Evolutionary conservation across 257 asterid species (phyloP).

Genomic region (Nicotiana tomentosiformis): DNA sequence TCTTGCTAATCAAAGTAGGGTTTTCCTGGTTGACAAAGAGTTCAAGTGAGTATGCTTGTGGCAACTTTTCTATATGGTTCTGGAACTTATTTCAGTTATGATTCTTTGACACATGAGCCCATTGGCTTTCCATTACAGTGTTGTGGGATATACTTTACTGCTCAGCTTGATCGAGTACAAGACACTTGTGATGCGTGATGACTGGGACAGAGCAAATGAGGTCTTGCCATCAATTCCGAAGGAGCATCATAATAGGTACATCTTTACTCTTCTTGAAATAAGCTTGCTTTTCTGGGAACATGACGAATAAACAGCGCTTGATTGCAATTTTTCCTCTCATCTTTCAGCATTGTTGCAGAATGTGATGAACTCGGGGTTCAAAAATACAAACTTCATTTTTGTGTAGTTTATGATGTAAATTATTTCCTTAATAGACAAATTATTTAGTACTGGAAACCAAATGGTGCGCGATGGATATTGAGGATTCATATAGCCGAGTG

Average conservation of each 20-base stretch:
- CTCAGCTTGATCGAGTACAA: slow-evolving; percentile 94
- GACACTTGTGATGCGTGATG: slow-evolving; percentile 97
- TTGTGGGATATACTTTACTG: slow-evolving; percentile 77
- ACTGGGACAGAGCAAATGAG: slow-evolving; percentile 77
- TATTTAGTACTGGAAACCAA: neutral
- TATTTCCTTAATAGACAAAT: neutral
- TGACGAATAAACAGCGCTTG: neutral
- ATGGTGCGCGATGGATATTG: neutral
- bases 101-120: neutral
- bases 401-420: neutral
- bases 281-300: neutral
- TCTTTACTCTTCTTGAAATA: neutral
- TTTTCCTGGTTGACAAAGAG: slow-evolving; percentile 86
- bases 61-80: neutral
- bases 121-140: slow-evolving; percentile 41
- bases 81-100: neutral
- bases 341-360: neutral
- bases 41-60: slow-evolving; percentile 65
- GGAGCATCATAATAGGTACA: slow-evolving; percentile 82
- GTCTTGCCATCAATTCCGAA: slow-evolving; percentile 80
- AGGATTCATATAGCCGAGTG: neutral
- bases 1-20: slow-evolving; percentile 91
- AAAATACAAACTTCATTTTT: neutral
- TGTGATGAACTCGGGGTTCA: neutral
- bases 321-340: neutral